Evolutionary conservation across 2,329 filamentous ascomycete species (phyloP), one percentile per base, ranked within the genome.

Genomic region (Keithomyces neogunnii): DNA sequence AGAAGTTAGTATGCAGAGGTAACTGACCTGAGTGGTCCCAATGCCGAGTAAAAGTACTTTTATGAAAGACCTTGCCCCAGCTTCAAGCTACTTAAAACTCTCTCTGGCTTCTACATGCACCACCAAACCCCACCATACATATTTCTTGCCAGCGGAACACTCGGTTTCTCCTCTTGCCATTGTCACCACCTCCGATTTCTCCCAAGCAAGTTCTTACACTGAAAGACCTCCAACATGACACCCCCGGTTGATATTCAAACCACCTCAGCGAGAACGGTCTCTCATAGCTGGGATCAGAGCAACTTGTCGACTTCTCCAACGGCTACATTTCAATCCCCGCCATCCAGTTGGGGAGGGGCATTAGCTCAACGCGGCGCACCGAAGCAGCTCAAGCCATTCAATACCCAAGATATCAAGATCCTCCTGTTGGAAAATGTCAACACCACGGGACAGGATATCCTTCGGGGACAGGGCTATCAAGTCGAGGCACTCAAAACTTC

Each of bases 341-440:
- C 82, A 36, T 78, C 83, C 53, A 86, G 84, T 71, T 79, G 79
- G 71, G 65, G 74, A 43, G 68, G 77, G 58, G 69, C 71, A 56
- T 48, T 69, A 35, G 56, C 68, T 45, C 65, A 59, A 45, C 63
- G 64, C 42, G 73, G 66, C 50, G 71, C 59, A 57, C 71, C 66
- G 36, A 96, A 96, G 72, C 86, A 86, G 59, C 74, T 99, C 60
- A 96, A 96, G 74, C 93, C 93, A 13, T 99, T 99, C 73, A 86
- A 92, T 66, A 93, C 90, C 28, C 84, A 92, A 65, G 92, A 97
- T 66, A 90, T 99, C 73, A 97, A 96, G 74, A 95, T 99, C 51
- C 73, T 99, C 52, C 78, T 99, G 19, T 76, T 99, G 33, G 93
- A 99, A 69, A 99, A 97, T 71, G 88, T 99, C 64, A 99, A 99